A percentile compares a stretch with the other conserved stretches of the same genome.
Evolutionary conservation across 192 early-diverging fungal genomes (phyloP).

Genomic region (Glomus cerebriforme): DNA sequence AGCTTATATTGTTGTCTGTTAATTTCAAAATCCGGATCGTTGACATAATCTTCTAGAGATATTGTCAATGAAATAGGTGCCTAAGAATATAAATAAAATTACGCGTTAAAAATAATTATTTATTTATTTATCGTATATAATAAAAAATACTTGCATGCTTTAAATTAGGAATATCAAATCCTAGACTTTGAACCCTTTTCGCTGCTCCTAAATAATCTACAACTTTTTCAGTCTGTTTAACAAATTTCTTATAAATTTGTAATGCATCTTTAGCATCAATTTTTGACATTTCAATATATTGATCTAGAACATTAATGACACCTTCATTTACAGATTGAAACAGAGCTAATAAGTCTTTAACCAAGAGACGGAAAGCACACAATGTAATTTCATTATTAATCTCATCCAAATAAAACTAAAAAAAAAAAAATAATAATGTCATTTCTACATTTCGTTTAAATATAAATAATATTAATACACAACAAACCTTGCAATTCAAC

Average conservation of each 20-base stretch:
- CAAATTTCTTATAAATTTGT: slow-evolving; percentile 78
- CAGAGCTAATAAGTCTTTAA: slow-evolving; percentile 71
- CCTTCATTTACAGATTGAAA: slow-evolving; percentile 81
- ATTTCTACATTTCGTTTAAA: neutral
- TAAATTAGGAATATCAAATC: slow-evolving; percentile 68
- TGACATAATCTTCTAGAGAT: slow-evolving; percentile 66
- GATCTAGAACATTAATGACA: slow-evolving; percentile 72
- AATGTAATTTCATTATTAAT: slow-evolving; percentile 73
- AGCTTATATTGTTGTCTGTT: slow-evolving; percentile 50
- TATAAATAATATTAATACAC: neutral
- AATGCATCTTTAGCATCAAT: slow-evolving; percentile 63
- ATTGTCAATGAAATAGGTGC: slow-evolving; percentile 67
- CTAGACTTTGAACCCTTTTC: slow-evolving; percentile 57
- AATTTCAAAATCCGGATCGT: slow-evolving; percentile 72
- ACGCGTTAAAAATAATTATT: neutral
- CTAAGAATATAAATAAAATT: slow-evolving; percentile 34
- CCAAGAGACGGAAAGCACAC: slow-evolving; percentile 68
- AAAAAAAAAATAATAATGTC: slow-evolving; percentile 11
- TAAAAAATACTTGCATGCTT: slow-evolving; percentile 62
- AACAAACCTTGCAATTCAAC: slow-evolving; percentile 68
- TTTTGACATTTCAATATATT: slow-evolving; percentile 75
- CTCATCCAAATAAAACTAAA: slow-evolving; percentile 72
- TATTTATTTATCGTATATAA: neutral
- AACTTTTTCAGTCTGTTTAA: slow-evolving; percentile 65
- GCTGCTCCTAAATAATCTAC: slow-evolving; percentile 74